A percentile compares a stretch with the other conserved stretches of the same genome.
These are phyloP conservation scores for Trichosporon faecale DNA, from an alignment of 1,284 basidiomycete genomes.

Conservation along the genomic window DNA sequence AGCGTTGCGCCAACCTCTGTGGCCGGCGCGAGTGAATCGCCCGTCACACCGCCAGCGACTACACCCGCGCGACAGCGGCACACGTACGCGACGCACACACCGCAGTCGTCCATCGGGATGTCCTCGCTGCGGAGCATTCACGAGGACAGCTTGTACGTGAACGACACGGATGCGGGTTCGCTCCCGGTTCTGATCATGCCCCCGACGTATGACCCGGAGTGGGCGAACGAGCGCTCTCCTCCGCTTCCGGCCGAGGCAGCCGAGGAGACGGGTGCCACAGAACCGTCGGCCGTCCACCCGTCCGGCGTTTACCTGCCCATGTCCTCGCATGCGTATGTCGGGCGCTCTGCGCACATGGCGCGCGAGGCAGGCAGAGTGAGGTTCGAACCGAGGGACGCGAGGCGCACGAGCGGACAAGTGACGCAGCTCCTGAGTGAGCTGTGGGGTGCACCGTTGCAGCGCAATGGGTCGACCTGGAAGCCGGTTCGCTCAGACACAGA, in stretches of 20 bases:
- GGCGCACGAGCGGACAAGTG: background rate
- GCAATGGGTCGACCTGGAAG: background rate
- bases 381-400: background rate
- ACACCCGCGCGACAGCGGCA: background rate
- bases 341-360: background rate
- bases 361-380: background rate
- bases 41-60: background rate
- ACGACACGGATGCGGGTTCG: background rate
- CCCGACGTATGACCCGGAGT: background rate
- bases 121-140: background rate
- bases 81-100: background rate
- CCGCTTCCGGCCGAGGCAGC: background rate
- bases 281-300: no score
- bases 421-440: background rate
- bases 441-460: conserved; percentile 1
- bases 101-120: background rate
- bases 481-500: background rate
- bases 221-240: background rate
- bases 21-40: background rate
- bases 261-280: background rate
- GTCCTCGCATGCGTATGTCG: background rate
- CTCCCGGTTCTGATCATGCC: background rate
- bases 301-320: background rate
- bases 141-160: background rate
- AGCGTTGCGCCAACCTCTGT: background rate